Percentiles rank a stretch among this genome's conserved stretches.
Evolutionary conservation across 2,329 filamentous ascomycete species (phyloP).

Genomic region (Cercospora citrullina): DNA sequence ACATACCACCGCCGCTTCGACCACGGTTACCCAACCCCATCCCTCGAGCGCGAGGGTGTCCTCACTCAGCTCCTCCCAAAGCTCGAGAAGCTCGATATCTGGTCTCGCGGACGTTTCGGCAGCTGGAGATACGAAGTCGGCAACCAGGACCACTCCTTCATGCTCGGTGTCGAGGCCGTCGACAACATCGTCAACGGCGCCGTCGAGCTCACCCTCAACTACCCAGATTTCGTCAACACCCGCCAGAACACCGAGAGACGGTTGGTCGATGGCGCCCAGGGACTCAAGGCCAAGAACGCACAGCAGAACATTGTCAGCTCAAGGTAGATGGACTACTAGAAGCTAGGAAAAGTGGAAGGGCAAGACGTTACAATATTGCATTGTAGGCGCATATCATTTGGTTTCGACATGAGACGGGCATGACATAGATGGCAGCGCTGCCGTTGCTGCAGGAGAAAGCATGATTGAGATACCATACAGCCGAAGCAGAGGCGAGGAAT

Average conservation of each 20-base stretch:
- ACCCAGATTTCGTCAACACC: constrained; percentile 91
- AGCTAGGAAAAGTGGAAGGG: background rate
- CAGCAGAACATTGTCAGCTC: constrained; percentile 17
- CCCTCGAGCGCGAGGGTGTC: constrained; percentile 91
- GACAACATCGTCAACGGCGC: constrained; percentile 88
- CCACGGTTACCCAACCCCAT: constrained; percentile 95
- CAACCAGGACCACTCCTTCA: constrained; percentile 97
- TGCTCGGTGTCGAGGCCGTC: constrained; percentile 91
- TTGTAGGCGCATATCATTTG: background rate
- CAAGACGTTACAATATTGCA: background rate
- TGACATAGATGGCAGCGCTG: background rate
- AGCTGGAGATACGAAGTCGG: constrained; percentile 97
- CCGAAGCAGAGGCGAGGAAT: background rate
- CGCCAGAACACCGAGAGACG: constrained; percentile 67
- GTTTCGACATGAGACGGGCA: background rate
- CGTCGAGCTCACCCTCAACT: constrained; percentile 90
- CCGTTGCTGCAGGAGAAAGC: background rate
- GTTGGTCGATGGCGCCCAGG: constrained; percentile 61
- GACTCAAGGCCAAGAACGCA: constrained; percentile 49
- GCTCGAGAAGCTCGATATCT: constrained; percentile 87
- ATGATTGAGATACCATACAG: constrained; percentile 6
- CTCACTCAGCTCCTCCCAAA: constrained; percentile 90
- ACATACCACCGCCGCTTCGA: constrained; percentile 98
- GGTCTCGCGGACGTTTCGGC: constrained; percentile 93
- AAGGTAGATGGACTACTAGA: background rate